phyloP scores from a whole-genome alignment of 164 flowering plant genomes.

The Cinnamomum micranthum region DNA sequence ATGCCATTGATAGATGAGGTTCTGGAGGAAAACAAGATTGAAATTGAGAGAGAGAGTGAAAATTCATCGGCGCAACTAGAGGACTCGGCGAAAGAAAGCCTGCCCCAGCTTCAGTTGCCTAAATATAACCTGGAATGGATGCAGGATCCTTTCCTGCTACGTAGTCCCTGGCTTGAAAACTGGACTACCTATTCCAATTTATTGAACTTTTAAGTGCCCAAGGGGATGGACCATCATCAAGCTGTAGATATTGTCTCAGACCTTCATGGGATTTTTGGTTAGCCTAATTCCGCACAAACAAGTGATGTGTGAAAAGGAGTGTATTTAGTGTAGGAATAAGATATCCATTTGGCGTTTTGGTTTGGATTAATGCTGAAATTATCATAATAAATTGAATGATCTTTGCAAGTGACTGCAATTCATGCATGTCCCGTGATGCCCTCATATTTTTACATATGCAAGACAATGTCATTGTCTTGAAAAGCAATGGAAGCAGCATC shows the following conservation, averaged over 20 bases:
- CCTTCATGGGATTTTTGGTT: not conserved
- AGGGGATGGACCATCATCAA: not conserved
- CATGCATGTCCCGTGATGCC: too few relatives aligned
- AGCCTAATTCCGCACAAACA: too few relatives aligned
- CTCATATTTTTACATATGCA: too few relatives aligned
- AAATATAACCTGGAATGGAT: constrained; percentile 48
- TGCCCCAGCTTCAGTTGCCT: constrained; percentile 66
- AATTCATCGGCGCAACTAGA: constrained; percentile 1
- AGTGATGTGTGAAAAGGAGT: too few relatives aligned
- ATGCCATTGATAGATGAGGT: not conserved
- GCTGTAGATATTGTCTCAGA: not conserved
- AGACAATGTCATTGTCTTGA: too few relatives aligned
- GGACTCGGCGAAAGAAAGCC: constrained; percentile 20
- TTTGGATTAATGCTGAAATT: too few relatives aligned
- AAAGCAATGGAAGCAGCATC: too few relatives aligned
- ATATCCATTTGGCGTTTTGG: too few relatives aligned
- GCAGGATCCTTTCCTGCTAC: constrained; percentile 46
- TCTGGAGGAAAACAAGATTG: constrained; percentile 1
- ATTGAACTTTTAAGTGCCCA: constrained; percentile 16
- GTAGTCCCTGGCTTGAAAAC: constrained; percentile 65
- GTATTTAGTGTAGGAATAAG: too few relatives aligned
- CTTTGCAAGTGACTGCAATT: too few relatives aligned
- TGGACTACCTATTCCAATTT: constrained; percentile 17
- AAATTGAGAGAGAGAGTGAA: constrained; percentile 10
- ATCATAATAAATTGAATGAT: too few relatives aligned